phyloP scores from a whole-genome alignment of 176 grass and related monocot species.

The Cocos nucifera region DNA sequence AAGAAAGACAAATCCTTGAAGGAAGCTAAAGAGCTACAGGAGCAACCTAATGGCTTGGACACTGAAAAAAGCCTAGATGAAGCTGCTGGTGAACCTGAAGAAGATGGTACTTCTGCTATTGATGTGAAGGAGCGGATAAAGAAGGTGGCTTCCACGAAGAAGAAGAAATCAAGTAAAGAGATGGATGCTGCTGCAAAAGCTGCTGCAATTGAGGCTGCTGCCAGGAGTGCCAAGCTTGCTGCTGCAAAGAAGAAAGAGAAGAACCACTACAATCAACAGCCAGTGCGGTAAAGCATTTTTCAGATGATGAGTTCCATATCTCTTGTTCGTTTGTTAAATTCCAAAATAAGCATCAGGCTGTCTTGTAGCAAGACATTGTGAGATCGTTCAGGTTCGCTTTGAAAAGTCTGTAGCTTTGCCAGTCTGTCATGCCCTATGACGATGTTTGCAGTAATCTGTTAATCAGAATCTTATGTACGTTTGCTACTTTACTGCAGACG shows the following conservation, averaged over 20 bases:
- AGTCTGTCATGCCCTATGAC: too few species aligned
- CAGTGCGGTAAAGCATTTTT: conserved; percentile 46
- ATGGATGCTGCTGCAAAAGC: conserved; percentile 5
- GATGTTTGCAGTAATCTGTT: too few species aligned
- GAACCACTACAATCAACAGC: conserved; percentile 63
- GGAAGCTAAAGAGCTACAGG: conserved; percentile 52
- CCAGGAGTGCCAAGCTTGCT: conserved; percentile 1
- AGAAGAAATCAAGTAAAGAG: conserved; percentile 1
- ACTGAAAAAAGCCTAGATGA: conserved; percentile 20
- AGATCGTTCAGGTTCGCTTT: too few species aligned
- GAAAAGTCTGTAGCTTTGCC: too few species aligned
- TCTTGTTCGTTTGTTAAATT: conserved; percentile 7
- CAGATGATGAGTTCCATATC: background rate
- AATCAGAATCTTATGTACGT: too few species aligned
- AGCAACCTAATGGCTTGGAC: conserved; percentile 39
- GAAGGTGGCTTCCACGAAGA: conserved; percentile 6
- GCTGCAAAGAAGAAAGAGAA: conserved; percentile 13
- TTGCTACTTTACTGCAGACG: too few species aligned
- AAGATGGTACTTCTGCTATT: conserved; percentile 26
- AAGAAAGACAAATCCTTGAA: conserved; percentile 73
- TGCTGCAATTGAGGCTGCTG: background rate
- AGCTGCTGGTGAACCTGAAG: conserved; percentile 38
- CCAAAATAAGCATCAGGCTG: background rate
- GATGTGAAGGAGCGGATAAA: conserved; percentile 12
- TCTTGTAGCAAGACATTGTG: background rate